These are phyloP conservation scores for Pleurotus tuoliensis DNA, from an alignment of 768 basidiomycete species.

Conservation along the genomic window DNA sequence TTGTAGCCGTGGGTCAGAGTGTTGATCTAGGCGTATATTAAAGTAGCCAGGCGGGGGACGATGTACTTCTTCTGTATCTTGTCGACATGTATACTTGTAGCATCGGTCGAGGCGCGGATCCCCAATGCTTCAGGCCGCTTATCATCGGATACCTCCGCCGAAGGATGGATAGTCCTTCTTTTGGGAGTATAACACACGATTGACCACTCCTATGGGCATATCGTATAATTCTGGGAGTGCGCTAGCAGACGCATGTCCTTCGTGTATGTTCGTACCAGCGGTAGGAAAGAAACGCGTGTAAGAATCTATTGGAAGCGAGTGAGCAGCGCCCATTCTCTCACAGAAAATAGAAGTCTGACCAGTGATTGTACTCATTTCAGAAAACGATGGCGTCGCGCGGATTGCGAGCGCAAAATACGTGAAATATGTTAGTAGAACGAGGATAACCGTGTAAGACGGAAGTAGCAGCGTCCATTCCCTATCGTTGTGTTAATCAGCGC, in stretches of 20 bases:
- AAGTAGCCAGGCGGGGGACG: no score
- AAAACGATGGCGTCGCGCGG: conserved; percentile 64
- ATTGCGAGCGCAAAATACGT: conserved; percentile 75
- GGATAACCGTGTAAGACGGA: conserved; percentile 71
- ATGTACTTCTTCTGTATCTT: no score
- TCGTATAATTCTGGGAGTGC: conserved; percentile 71
- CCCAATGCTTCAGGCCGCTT: no score
- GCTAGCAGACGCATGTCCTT: conserved; percentile 39
- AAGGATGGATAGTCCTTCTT: neutral
- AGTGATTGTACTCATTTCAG: conserved; percentile 60
- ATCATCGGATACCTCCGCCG: no score
- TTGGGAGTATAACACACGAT: conserved; percentile 58
- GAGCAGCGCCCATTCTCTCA: no score
- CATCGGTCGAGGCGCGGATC: no score
- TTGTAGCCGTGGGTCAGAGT: no score
- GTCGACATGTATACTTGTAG: no score
- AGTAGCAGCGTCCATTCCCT: conserved; percentile 86
- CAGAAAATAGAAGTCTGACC: conserved; percentile 36
- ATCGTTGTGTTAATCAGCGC: neutral
- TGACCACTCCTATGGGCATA: conserved; percentile 78
- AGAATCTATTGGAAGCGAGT: conserved; percentile 41
- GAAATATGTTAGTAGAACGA: conserved; percentile 72
- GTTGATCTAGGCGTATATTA: no score
- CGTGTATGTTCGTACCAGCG: conserved; percentile 41
- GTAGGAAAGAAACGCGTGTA: conserved; percentile 47